Evolutionary conservation across 371 early-diverging fungal genomes (phyloP).

Genomic region (Entomophthora muscae): DNA sequence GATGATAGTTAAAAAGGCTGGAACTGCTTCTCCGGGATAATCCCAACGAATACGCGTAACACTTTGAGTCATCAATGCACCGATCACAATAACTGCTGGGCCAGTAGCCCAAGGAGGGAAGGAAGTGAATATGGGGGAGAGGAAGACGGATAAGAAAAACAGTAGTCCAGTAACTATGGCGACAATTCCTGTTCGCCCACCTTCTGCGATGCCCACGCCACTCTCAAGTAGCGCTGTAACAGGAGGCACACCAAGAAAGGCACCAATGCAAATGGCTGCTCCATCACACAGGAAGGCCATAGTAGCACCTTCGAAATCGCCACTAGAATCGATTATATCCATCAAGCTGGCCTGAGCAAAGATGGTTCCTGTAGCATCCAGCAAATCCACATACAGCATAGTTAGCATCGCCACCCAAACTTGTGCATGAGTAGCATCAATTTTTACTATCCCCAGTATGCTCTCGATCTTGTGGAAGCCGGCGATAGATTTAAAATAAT

Average conservation of each 20-base stretch:
- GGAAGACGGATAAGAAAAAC: constrained; percentile 58
- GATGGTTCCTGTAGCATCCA: constrained; percentile 66
- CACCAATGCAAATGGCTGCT: constrained; percentile 37
- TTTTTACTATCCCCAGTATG: constrained; percentile 40
- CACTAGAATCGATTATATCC: constrained; percentile 50
- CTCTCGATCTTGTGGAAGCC: constrained; percentile 34
- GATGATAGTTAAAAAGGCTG: constrained; percentile 53
- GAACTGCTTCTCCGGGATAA: constrained; percentile 56
- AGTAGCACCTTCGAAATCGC: constrained; percentile 57
- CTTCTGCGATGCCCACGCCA: constrained; percentile 63
- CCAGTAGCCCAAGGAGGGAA: no score
- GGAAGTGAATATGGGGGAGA: constrained; percentile 64
- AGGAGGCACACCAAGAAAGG: constrained; percentile 52
- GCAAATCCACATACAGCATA: constrained; percentile 59
- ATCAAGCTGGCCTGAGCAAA: constrained; percentile 65
- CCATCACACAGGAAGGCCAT: constrained; percentile 56
- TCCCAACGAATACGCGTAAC: constrained; percentile 55
- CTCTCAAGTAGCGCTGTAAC: constrained; percentile 62
- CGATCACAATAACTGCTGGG: constrained; percentile 57
- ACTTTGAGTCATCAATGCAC: constrained; percentile 55
- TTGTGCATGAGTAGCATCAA: constrained; percentile 32
- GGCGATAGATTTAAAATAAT: constrained; percentile 53
- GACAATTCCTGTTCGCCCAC: no score
- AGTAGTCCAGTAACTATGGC: constrained; percentile 36
- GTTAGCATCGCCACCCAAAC: constrained; percentile 67